Evolutionary conservation across 805 yeast species (phyloP), one percentile per base, ranked within the genome.

Genomic region (Sugiyamaella boreocaroliniensis): DNA sequence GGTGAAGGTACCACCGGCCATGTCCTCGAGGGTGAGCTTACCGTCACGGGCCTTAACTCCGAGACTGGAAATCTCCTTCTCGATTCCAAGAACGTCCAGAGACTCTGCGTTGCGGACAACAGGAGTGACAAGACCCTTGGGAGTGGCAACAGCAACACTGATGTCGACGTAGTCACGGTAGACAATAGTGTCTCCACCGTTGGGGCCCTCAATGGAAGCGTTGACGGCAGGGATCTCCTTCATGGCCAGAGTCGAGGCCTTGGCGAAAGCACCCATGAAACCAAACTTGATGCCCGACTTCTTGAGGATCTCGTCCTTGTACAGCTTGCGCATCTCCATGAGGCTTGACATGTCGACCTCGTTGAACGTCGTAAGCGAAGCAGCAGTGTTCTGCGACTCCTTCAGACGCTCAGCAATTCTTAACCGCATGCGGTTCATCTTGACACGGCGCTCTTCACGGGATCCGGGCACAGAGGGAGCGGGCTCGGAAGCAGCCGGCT

Each of bases 1-100:
- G 67, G 99, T 93, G 79, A 93, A 90, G 55, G 98, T 90, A 72
- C 99, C 99, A 71, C 99, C 99, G 56, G 97, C 81, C 98, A 93
- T 92, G 73, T 93, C 99, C 78, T 93, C 99, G 60, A 93, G 75
- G 52, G 97, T 88, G 68, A 93, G 80, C 76, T 93, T 90, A 67
- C 93, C 93, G 70, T 92, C 98, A 73, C 98, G 87, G 58, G 99
- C 99, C 76, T 89, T 92, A 68, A 76, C 76, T 73, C 97, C 93
- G 65, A 93, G 78, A 62, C 75, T 73, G 52, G 81, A 69, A 61
- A 93, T 92, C 72, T 88, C 97, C 64, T 83, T 72, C 76, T 93
- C 99, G 60, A 93, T 84, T 59, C 86, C 97, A 64, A 93, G 75
- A 47, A 93, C 86, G 46, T 89, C 80, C 61, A 86, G 75, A 29